A percentile compares a stretch with the other conserved stretches of the same genome.
phyloP scores from a whole-genome alignment of 345 rosid species.

The Cochlearia excelsa region DNA sequence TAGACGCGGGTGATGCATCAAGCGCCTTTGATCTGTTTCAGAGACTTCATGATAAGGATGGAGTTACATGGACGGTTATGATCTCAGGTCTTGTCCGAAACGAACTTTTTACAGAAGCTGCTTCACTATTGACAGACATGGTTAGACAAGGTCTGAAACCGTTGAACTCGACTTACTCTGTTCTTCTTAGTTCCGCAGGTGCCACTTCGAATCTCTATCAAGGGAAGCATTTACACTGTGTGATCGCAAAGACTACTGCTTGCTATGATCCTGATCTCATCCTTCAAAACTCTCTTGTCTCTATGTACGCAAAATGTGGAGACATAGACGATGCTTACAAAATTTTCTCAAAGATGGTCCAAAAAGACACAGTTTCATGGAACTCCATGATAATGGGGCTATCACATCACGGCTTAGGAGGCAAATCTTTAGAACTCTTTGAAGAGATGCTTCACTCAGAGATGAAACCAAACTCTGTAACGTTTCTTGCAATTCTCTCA shows the following conservation, averaged over 20 bases:
- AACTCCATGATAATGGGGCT: slow-evolving; percentile 63
- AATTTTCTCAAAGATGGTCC: slow-evolving; percentile 44
- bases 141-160: slow-evolving; percentile 52
- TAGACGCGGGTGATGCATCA: slow-evolving; percentile 50
- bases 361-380: slow-evolving; percentile 59
- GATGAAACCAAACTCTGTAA: slow-evolving; percentile 49
- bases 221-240: slow-evolving; percentile 58
- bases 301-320: slow-evolving; percentile 65
- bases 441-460: slow-evolving; percentile 45
- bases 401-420: slow-evolving; percentile 53
- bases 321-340: slow-evolving; percentile 49
- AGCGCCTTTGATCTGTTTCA: slow-evolving; percentile 54
- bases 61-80: slow-evolving; percentile 60
- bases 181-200: slow-evolving; percentile 71
- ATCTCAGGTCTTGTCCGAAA: slow-evolving; percentile 67
- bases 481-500: slow-evolving; percentile 54
- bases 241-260: slow-evolving; percentile 43
- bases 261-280: slow-evolving; percentile 52
- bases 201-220: slow-evolving; percentile 59
- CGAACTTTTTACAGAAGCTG: slow-evolving; percentile 52
- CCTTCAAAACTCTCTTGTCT: slow-evolving; percentile 52
- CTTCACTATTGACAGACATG: slow-evolving; percentile 55
- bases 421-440: slow-evolving; percentile 49
- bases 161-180: slow-evolving; percentile 61
- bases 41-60: slow-evolving; percentile 44